These are phyloP conservation scores for Boletus huronensis DNA, from an alignment of 768 basidiomycete genomes.

Conservation along the genomic window DNA sequence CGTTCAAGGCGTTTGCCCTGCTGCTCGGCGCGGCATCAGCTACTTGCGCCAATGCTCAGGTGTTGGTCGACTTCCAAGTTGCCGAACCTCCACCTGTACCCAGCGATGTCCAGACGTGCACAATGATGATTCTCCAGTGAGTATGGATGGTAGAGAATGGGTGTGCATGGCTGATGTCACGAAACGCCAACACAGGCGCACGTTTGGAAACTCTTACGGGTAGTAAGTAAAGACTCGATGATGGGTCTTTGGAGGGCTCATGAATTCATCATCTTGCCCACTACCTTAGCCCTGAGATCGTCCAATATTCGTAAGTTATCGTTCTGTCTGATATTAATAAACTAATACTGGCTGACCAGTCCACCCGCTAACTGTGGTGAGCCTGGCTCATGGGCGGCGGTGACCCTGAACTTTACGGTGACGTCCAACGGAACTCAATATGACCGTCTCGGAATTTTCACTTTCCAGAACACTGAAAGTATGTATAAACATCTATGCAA, in stretches of 20 bases:
- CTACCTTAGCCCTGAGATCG: constrained; percentile 53
- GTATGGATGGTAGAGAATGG: constrained; percentile 12
- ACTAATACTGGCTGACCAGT: constrained; percentile 34
- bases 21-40: constrained; percentile 11
- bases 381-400: constrained; percentile 68
- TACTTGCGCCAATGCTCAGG: constrained; percentile 21
- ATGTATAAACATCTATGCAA: constrained; percentile 18
- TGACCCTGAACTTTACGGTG: constrained; percentile 74
- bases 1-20: constrained; percentile 8
- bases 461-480: constrained; percentile 78
- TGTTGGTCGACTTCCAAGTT: constrained; percentile 64
- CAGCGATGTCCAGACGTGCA: constrained; percentile 55
- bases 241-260: background rate
- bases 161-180: background rate
- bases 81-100: constrained; percentile 72
- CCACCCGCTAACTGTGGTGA: constrained; percentile 72
- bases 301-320: constrained; percentile 50
- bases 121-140: constrained; percentile 60
- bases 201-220: constrained; percentile 71
- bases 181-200: constrained; percentile 42
- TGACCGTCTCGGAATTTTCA: constrained; percentile 69
- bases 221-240: constrained; percentile 39
- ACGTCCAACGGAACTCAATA: constrained; percentile 77
- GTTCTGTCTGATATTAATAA: background rate
- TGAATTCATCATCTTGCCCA: background rate